Evolutionary conservation across 139 green algal species (phyloP), one percentile per base, ranked within the genome.

Genomic region (Chlamydomonas schloesseri): DNA sequence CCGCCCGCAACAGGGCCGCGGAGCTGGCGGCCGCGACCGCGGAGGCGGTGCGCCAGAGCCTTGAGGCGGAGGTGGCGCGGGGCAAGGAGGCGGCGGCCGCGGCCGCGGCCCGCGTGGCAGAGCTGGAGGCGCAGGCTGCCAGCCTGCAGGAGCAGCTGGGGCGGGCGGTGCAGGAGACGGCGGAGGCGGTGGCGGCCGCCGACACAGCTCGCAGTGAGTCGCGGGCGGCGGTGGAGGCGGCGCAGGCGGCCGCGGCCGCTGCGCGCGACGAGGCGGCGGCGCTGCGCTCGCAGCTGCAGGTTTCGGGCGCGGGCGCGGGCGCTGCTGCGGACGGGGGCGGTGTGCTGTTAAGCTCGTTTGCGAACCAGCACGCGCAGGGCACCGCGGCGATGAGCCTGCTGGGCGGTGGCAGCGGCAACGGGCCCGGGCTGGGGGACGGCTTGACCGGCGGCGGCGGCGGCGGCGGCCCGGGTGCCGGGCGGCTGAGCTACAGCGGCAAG

Each of bases 41-140:
- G 3, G 78, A 84, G 64, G 78, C 64, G 1, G n/a, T 84, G 10
- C 78, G 78, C 64, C 37, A 33, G 29, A 84, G 78, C 46, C 78
- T 84, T 17, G 78, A 84, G n/a, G 47, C 64, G 1, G 78, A 84
- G 78, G 64, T 84, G 46, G 64, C 53, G 15, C 50, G 53, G 8
- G 42, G 6, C 42, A 50, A 50, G 42, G 42, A 50, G 42, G 64
- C 64, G 29, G 64, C 29, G 29, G 64, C 64, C 5, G 64, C 64
- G 1, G 29, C 64, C 13, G 64, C 64, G 64, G 13, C 42, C 42
- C 42, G 42, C 42, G 42, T 50, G 42, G 42, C 42, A 50, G 42
- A 50, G 42, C 42, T 50, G 42, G 42, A 50, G 42, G 42, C 42
- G 42, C 42, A 50, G 42, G 42, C 42, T 5, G 42, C 42, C 42